Evolutionary conservation across 2,329 filamentous ascomycete species (phyloP).

Genomic region (Clonostachys chloroleuca): DNA sequence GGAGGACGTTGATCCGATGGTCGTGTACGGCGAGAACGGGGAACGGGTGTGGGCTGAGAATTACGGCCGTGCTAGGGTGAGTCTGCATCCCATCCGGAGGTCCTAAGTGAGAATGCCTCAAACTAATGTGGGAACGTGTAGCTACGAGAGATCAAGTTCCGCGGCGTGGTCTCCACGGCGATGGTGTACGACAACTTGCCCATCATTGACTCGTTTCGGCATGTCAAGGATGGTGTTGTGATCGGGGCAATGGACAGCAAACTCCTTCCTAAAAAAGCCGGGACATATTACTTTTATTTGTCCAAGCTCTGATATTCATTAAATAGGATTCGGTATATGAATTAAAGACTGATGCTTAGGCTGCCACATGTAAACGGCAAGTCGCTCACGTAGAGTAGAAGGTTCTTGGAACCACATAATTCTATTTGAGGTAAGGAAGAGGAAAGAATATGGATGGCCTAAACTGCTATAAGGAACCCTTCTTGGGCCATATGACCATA

Average conservation of each 20-base stretch:
- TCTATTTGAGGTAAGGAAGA: too few relatives aligned
- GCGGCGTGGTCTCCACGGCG: slow-evolving; percentile 15
- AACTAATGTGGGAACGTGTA: slow-evolving; percentile 3
- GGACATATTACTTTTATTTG: slow-evolving; percentile 17
- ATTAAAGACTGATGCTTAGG: too few relatives aligned
- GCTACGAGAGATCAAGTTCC: slow-evolving; percentile 13
- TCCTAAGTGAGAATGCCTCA: too few relatives aligned
- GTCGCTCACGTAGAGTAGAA: too few relatives aligned
- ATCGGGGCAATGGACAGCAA: slow-evolving; percentile 18
- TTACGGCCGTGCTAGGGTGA: slow-evolving; percentile 6
- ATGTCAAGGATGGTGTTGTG: slow-evolving; percentile 15
- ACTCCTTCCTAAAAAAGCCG: not conserved
- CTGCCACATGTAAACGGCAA: too few relatives aligned
- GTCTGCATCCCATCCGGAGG: not conserved
- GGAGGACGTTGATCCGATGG: slow-evolving; percentile 21
- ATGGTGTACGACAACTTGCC: slow-evolving; percentile 20
- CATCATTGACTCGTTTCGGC: slow-evolving; percentile 21
- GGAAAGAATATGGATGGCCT: too few relatives aligned
- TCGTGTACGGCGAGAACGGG: slow-evolving; percentile 10
- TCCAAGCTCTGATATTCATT: too few relatives aligned
- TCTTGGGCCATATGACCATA: too few relatives aligned
- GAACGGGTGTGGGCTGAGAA: slow-evolving; percentile 2
- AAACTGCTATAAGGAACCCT: too few relatives aligned
- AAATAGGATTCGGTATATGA: too few relatives aligned
- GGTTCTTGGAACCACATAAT: too few relatives aligned